A percentile compares a stretch with the other conserved stretches of the same genome.
phyloP scores from a whole-genome alignment of 495 filamentous ascomycete genomes.

The Filosporella fistucella region DNA sequence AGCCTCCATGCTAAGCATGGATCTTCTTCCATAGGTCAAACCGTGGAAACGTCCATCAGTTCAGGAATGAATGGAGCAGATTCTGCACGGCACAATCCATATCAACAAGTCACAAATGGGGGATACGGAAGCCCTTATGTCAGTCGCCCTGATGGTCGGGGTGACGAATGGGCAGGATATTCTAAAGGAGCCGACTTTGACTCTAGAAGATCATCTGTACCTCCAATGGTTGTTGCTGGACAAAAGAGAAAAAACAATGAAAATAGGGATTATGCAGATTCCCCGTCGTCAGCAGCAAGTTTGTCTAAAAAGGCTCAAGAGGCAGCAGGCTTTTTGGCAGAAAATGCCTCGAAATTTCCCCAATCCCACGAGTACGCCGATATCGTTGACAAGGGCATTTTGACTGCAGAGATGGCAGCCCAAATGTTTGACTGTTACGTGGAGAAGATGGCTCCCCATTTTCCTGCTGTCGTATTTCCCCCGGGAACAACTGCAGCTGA shows the following conservation, averaged over 20 bases:
- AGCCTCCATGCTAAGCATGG: conserved; percentile 57
- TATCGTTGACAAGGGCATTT: conserved; percentile 64
- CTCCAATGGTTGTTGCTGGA: conserved; percentile 33
- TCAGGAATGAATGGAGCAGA: not conserved
- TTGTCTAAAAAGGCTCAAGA: not conserved
- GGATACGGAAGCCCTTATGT: conserved; percentile 8
- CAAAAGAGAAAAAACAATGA: conserved; percentile 43
- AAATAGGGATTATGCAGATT: conserved; percentile 2
- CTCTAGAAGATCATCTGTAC: conserved; percentile 17
- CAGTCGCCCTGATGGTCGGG: conserved; percentile 2
- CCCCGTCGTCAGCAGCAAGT: not conserved
- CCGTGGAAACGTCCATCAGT: not conserved
- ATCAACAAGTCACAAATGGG: conserved; percentile 26
- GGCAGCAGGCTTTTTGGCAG: not conserved
- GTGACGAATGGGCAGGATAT: conserved; percentile 14
- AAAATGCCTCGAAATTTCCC: conserved; percentile 5
- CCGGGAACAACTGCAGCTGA: conserved; percentile 58
- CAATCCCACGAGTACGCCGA: conserved; percentile 43
- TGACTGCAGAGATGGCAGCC: conserved; percentile 57
- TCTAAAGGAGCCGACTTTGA: conserved; percentile 18
- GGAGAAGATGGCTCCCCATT: conserved; percentile 60
- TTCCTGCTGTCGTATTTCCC: conserved; percentile 78
- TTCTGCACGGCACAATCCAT: conserved; percentile 10
- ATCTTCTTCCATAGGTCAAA: not conserved
- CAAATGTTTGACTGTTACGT: conserved; percentile 67